Evolutionary conservation across 2,329 filamentous ascomycete genomes (phyloP).

Genomic region (Microdochium trichocladiopsis): DNA sequence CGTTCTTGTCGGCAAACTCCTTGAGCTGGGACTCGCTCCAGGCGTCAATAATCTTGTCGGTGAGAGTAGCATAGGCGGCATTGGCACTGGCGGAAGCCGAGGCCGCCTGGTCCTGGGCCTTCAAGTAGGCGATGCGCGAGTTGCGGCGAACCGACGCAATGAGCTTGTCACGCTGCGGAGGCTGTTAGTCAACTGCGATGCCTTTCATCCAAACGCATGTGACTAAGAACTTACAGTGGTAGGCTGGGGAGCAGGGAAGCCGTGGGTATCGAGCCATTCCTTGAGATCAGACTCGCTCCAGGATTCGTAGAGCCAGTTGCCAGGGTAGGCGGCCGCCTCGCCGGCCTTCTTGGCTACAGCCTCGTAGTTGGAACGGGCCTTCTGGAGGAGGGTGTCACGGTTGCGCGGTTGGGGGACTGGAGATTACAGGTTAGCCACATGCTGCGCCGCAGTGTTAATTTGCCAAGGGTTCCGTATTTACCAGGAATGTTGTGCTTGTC

Average conservation of each 20-base stretch:
- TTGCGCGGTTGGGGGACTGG: slow-evolving; percentile 75
- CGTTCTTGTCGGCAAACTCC: slow-evolving; percentile 87
- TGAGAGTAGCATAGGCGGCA: slow-evolving; percentile 65
- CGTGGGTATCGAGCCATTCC: slow-evolving; percentile 84
- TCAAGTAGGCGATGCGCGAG: slow-evolving; percentile 70
- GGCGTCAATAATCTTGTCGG: slow-evolving; percentile 76
- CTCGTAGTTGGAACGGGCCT: slow-evolving; percentile 77
- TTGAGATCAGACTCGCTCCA: slow-evolving; percentile 95
- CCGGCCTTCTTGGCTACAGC: slow-evolving; percentile 64
- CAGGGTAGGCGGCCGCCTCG: slow-evolving; percentile 79
- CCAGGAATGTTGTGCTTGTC: slow-evolving; percentile 79
- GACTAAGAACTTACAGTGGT: slow-evolving; percentile 36
- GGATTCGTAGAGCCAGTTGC: slow-evolving; percentile 85
- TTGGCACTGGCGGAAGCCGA: slow-evolving; percentile 59
- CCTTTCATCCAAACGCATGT: not conserved
- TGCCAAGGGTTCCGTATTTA: too few relatives aligned
- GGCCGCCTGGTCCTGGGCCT: slow-evolving; percentile 52
- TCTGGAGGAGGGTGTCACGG: slow-evolving; percentile 73
- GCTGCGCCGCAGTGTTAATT: too few relatives aligned
- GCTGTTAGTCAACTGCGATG: slow-evolving; percentile 8
- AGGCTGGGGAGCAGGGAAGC: slow-evolving; percentile 80
- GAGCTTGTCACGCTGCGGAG: slow-evolving; percentile 65
- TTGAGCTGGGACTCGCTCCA: slow-evolving; percentile 90
- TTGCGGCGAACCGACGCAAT: slow-evolving; percentile 88
- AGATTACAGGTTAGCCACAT: not conserved